Evolutionary conservation across 2,329 filamentous ascomycete genomes (phyloP).

Genomic region (Aurifilum marmelostoma): DNA sequence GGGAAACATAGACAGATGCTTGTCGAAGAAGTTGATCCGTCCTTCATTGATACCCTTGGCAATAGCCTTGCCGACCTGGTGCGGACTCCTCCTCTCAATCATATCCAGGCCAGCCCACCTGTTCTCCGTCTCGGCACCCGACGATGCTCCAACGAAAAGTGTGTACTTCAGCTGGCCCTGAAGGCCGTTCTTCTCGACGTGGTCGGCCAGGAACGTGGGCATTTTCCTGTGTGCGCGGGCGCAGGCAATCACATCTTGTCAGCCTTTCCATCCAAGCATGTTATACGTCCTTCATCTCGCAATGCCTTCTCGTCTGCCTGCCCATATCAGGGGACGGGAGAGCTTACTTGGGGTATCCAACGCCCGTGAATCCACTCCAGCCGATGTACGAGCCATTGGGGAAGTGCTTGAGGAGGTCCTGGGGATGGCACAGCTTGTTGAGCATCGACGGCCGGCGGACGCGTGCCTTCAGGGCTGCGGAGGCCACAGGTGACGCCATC

Average conservation of each 20-base stretch:
- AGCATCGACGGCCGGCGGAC: slow-evolving; percentile 77
- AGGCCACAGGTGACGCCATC: slow-evolving; percentile 61
- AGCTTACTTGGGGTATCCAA: slow-evolving; percentile 82
- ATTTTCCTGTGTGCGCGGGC: slow-evolving; percentile 64
- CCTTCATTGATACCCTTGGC: slow-evolving; percentile 89
- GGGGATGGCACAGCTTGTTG: slow-evolving; percentile 76
- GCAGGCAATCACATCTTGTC: background rate
- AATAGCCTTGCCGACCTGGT: slow-evolving; percentile 90
- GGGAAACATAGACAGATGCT: slow-evolving; percentile 92
- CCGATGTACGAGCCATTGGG: slow-evolving; percentile 86
- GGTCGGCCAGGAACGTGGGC: slow-evolving; percentile 80
- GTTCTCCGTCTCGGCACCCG: slow-evolving; percentile 88
- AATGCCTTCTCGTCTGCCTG: background rate
- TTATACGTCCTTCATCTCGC: background rate
- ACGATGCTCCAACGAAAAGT: slow-evolving; percentile 88
- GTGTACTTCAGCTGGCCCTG: slow-evolving; percentile 85
- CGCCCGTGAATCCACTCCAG: slow-evolving; percentile 90
- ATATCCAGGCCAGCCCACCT: slow-evolving; percentile 88
- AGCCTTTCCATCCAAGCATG: slow-evolving; percentile 12
- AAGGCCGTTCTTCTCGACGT: slow-evolving; percentile 84
- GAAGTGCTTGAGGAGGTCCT: slow-evolving; percentile 80
- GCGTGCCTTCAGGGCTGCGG: slow-evolving; percentile 75
- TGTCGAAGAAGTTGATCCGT: slow-evolving; percentile 90
- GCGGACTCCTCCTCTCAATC: slow-evolving; percentile 83
- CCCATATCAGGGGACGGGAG: background rate